Base-by-base conservation (phyloP, 371 early-diverging fungal genomes). In the Phascolomyces articulosus region DNA sequence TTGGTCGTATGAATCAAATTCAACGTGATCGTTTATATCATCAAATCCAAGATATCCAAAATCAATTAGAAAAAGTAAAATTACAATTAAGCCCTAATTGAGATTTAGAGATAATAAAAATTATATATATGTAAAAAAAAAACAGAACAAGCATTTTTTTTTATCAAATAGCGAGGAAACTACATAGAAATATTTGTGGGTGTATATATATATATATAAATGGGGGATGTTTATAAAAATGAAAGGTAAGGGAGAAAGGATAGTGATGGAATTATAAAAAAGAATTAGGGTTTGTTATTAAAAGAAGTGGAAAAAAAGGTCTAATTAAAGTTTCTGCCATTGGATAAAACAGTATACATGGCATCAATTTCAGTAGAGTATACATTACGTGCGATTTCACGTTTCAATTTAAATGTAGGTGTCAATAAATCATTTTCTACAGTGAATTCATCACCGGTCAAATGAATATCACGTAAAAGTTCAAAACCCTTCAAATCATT, bases 401-500 rank as follows among this genome's bases (percentile, higher is more conserved):
- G 84, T 80, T 95, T 96, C 60, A 93, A 75, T 82, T 96, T 97
- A 74, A 96, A 88, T 6, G 92, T 92, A 2, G 91, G 92, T 1
- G 91, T 92, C 67, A 93, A 79, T 26, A 91, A 70, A 60, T 87
- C 87, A 63, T 96, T 96, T 58, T 97, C 97, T 26, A 95, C 75
- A 3, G 91, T 85, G 74, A 98, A 96, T 41, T 90, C 91, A 8
- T 86, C 83, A 10, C 84, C 49, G 31, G 87, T 87, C 51, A 98
- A 64, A 67, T 88, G 64, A 48, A 98, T 78, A 13, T 80, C 87
- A 69, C 87, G 89, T 41, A 93, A 87, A 28, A 87, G 82, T 73
- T 98, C 98, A 76, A 97, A 97, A 8, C 97, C 94, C 72, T 90
- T 90, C 55, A 97, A 80, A 51, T 87, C 91, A 23, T 79, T 85